phyloP scores from a whole-genome alignment of 2,329 filamentous ascomycete genomes.

The Herpomyces periplanetae region DNA sequence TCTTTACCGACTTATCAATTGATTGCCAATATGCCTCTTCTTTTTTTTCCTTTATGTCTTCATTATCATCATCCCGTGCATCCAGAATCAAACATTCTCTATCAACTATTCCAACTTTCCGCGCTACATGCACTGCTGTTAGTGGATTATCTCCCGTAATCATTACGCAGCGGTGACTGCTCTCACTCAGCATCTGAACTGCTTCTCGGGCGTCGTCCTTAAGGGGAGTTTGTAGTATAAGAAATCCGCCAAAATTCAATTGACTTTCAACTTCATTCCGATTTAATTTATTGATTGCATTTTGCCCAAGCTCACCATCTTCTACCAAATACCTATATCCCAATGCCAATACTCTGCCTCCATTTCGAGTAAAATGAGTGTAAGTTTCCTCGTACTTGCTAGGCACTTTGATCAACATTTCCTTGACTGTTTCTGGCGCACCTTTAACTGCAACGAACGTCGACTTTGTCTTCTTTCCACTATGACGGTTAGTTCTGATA shows the following conservation, averaged over 20 bases:
- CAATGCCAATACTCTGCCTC: constrained; percentile 64
- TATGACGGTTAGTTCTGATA: constrained; percentile 24
- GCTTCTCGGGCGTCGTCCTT: constrained; percentile 85
- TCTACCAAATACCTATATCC: constrained; percentile 65
- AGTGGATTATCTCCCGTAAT: constrained; percentile 94
- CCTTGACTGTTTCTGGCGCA: constrained; percentile 79
- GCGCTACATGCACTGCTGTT: constrained; percentile 75
- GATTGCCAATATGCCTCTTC: constrained; percentile 70
- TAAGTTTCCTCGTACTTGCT: constrained; percentile 81
- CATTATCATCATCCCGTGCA: constrained; percentile 54
- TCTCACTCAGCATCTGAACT: constrained; percentile 89
- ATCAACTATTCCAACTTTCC: constrained; percentile 86
- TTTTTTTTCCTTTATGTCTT: too few relatives aligned
- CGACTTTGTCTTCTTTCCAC: constrained; percentile 32
- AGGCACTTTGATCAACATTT: constrained; percentile 50
- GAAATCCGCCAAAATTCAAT: constrained; percentile 63
- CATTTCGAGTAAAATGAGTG: constrained; percentile 88
- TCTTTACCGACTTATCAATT: constrained; percentile 54
- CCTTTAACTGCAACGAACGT: constrained; percentile 90
- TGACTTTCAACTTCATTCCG: constrained; percentile 61
- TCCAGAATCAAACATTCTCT: constrained; percentile 78
- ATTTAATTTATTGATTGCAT: constrained; percentile 66
- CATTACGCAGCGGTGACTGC: constrained; percentile 92
- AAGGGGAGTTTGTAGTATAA: constrained; percentile 71
- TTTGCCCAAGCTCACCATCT: constrained; percentile 40